These are phyloP conservation scores for Xylariaceae sp. DNA, from an alignment of 2,329 filamentous ascomycete species.

Conservation along the genomic window DNA sequence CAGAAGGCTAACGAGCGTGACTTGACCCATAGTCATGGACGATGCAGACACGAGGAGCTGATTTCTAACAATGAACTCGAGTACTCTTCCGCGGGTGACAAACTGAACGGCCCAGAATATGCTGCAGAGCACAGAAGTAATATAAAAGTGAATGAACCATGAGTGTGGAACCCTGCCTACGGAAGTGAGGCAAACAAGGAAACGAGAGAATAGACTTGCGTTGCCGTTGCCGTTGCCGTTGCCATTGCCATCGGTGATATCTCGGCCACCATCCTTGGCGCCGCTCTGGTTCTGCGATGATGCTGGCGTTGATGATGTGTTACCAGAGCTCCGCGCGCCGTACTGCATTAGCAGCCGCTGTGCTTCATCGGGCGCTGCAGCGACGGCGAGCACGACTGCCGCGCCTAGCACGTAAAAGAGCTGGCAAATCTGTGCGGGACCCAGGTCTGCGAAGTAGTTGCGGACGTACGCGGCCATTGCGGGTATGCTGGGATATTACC, in stretches of 20 bases:
- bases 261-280: not conserved
- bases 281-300: not conserved
- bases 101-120: slow-evolving; percentile 71
- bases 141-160: slow-evolving; percentile 89
- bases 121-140: slow-evolving; percentile 64
- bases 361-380: slow-evolving; percentile 43
- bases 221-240: slow-evolving; percentile 13
- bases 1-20: slow-evolving; percentile 64
- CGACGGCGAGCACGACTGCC: slow-evolving; percentile 39
- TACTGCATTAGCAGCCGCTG: slow-evolving; percentile 47
- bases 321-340: slow-evolving; percentile 41
- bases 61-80: slow-evolving; percentile 45
- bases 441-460: slow-evolving; percentile 16
- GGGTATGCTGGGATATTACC: not conserved
- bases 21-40: slow-evolving; percentile 58
- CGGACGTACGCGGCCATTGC: not conserved
- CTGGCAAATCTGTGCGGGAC: slow-evolving; percentile 39
- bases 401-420: slow-evolving; percentile 45
- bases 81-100: slow-evolving; percentile 47
- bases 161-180: slow-evolving; percentile 69
- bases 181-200: slow-evolving; percentile 37
- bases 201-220: slow-evolving; percentile 22
- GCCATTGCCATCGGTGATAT: not conserved
- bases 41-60: slow-evolving; percentile 30
- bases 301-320: not conserved